Evolutionary conservation across 805 yeast genomes (phyloP).

Genomic region (Pichia kluyveri): DNA sequence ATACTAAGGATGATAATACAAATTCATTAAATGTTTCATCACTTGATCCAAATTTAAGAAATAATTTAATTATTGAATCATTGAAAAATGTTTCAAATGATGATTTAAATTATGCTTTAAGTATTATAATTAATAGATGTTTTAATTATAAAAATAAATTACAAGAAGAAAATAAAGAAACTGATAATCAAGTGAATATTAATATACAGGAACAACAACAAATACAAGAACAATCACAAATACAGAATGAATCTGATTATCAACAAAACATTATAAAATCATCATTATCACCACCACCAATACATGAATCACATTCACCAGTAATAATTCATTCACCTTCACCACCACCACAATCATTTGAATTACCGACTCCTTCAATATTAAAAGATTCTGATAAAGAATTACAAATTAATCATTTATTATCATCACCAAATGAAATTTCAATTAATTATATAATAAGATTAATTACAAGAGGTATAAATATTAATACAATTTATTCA

Average conservation of each 20-base stretch:
- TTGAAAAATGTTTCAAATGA: conserved; percentile 44
- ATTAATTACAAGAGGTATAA: conserved; percentile 74
- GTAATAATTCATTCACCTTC: conserved; percentile 19
- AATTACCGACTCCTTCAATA: conserved; percentile 48
- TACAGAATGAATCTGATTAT: conserved; percentile 7
- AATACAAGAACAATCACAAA: conserved; percentile 17
- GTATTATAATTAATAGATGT: conserved; percentile 62
- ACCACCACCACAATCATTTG: conserved; percentile 19
- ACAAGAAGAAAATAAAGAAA: too few species aligned
- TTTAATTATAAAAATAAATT: neutral
- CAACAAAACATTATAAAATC: neutral
- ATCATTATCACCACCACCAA: conserved; percentile 4
- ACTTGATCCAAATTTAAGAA: conserved; percentile 56
- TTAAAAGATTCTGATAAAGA: conserved; percentile 47
- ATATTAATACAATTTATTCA: conserved; percentile 34
- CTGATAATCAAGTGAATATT: neutral
- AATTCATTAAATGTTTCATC: conserved; percentile 59
- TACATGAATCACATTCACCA: neutral
- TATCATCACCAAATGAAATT: conserved; percentile 22
- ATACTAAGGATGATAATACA: conserved; percentile 48
- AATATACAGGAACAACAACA: neutral
- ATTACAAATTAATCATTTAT: conserved; percentile 51
- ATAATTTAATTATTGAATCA: conserved; percentile 58
- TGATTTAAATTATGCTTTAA: conserved; percentile 54
- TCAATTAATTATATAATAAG: conserved; percentile 55